phyloP scores from a whole-genome alignment of 75 land plant genomes.

The Cupressus sempervirens region DNA sequence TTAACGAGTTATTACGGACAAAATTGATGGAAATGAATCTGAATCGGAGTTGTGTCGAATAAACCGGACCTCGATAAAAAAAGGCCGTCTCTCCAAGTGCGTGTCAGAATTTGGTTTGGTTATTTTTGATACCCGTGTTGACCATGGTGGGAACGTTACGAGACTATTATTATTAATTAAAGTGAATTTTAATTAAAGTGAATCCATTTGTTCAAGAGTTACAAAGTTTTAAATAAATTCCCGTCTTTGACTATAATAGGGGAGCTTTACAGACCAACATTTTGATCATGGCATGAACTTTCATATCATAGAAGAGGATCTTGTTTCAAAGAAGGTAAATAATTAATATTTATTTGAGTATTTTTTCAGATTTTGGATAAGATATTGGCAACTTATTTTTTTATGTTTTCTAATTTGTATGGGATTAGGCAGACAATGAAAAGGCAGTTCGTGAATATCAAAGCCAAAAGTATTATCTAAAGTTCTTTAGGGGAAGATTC shows the following conservation, averaged over 20 bases:
- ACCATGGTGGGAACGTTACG: no score
- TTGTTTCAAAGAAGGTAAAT: constrained; percentile 90
- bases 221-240: not conserved
- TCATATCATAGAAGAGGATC: constrained; percentile 92
- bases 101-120: no score
- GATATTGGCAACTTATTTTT: not conserved
- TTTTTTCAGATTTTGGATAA: not conserved
- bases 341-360: not conserved
- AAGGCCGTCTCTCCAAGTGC: no score
- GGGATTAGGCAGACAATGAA: constrained; percentile 71
- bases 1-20: no score
- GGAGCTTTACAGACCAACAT: constrained; percentile 79
- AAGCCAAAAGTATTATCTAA: constrained; percentile 64
- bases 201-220: not conserved
- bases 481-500: constrained; percentile 82
- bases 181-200: no score
- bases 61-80: no score
- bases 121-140: no score
- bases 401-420: no score
- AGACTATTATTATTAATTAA: no score
- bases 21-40: no score
- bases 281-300: constrained; percentile 98
- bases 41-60: no score
- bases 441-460: constrained; percentile 70
- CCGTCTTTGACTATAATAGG: constrained; percentile 37